Conservation (phyloP, 2,329 filamentous ascomycete species). For the Akanthomyces uredinophilus region DNA sequence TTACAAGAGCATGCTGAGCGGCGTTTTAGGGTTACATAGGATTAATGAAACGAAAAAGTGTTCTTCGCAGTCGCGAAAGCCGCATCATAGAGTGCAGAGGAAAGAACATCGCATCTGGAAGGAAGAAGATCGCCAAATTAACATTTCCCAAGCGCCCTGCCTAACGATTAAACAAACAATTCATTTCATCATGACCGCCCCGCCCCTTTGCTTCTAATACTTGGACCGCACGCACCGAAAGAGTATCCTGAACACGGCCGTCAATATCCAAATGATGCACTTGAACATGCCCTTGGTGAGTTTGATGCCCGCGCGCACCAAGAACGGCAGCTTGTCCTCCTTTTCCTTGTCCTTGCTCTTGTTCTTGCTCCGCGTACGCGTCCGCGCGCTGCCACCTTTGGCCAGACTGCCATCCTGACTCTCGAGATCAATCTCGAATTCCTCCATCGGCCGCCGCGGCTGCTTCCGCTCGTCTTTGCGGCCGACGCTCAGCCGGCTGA, state of each 20-base stretch:
- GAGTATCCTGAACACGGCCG: slow-evolving; percentile 47
- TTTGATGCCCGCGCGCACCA: slow-evolving; percentile 44
- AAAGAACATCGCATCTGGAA: background rate
- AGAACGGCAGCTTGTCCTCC: slow-evolving; percentile 46
- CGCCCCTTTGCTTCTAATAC: slow-evolving; percentile 25
- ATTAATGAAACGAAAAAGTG: background rate
- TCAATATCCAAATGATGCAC: slow-evolving; percentile 53
- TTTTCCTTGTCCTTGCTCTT: slow-evolving; percentile 34
- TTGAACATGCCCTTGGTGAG: slow-evolving; percentile 51
- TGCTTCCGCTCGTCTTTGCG: slow-evolving; percentile 23
- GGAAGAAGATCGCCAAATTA: background rate
- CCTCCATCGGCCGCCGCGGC: slow-evolving; percentile 43
- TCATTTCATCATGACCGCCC: background rate
- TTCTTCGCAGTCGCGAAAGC: background rate
- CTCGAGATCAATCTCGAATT: slow-evolving; percentile 58
- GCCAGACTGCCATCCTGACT: slow-evolving; percentile 49
- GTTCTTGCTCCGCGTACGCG: slow-evolving; percentile 22
- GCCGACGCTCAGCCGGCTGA: slow-evolving; percentile 25
- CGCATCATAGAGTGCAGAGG: background rate
- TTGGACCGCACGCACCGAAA: slow-evolving; percentile 46
- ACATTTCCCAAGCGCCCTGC: background rate
- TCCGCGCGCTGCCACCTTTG: slow-evolving; percentile 20
- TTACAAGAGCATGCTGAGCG: slow-evolving; percentile 2
- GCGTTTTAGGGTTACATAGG: slow-evolving; percentile 6
- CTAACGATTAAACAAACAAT: background rate